Percentiles rank a stretch among this genome's conserved stretches.
Conservation (phyloP, 345 rosid genomes). For the Murraya paniculata region DNA sequence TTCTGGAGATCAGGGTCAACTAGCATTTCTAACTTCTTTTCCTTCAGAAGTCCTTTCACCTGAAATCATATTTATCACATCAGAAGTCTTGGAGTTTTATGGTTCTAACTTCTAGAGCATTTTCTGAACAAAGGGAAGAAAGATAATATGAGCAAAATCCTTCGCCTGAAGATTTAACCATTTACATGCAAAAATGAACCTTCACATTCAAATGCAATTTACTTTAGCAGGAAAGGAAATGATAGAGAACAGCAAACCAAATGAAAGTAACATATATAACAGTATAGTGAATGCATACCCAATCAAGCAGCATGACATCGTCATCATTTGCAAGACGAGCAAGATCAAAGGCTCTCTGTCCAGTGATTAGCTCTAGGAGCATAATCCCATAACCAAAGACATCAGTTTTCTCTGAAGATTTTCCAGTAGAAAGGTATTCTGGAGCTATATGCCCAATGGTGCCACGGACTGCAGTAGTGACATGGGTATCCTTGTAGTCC, state of each 20-base stretch:
- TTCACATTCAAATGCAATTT: background rate
- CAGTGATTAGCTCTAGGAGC: conserved; percentile 93
- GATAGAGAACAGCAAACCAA: background rate
- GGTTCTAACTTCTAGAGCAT: background rate
- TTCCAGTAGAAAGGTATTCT: conserved; percentile 91
- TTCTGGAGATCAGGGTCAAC: conserved; percentile 90
- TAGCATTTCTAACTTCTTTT: conserved; percentile 86
- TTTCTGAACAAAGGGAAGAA: background rate
- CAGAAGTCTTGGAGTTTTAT: background rate
- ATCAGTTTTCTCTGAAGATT: conserved; percentile 95
- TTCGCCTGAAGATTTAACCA: background rate
- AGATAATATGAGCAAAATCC: background rate
- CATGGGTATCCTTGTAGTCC: conserved; percentile 99
- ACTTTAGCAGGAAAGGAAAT: background rate
- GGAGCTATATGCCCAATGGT: conserved; percentile 98
- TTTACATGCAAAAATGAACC: background rate
- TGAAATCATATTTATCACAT: conserved; percentile 20
- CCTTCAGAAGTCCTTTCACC: conserved; percentile 96
- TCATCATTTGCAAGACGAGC: conserved; percentile 97
- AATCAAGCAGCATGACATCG: conserved; percentile 95
- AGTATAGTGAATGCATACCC: conserved; percentile 47
- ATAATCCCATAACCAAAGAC: conserved; percentile 96
- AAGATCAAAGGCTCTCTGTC: conserved; percentile 97
- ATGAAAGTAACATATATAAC: background rate
- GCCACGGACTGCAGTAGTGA: conserved; percentile 95